phyloP scores from a whole-genome alignment of 2,329 filamentous ascomycete genomes.

The Aureobasidium uvarum region DNA sequence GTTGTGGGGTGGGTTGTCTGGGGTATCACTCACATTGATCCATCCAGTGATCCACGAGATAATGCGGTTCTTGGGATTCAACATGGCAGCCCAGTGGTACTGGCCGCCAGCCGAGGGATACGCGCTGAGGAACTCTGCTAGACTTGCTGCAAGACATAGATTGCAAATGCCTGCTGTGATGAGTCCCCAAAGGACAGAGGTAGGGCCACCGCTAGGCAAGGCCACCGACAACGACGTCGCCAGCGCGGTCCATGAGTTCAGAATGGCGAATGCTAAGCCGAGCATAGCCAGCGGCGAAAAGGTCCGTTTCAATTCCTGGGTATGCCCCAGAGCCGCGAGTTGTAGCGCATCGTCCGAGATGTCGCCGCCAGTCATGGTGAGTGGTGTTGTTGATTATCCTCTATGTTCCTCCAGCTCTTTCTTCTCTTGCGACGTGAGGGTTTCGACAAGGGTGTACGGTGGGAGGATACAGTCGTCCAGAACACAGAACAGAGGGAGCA shows the following conservation, averaged over 20 bases:
- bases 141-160: slow-evolving; percentile 64
- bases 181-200: slow-evolving; percentile 69
- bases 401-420: slow-evolving; percentile 4
- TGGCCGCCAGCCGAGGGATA: slow-evolving; percentile 51
- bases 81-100: slow-evolving; percentile 68
- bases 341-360: slow-evolving; percentile 48
- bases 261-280: slow-evolving; percentile 61
- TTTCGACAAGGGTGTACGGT: neutral
- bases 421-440: neutral
- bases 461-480: neutral
- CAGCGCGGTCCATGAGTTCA: slow-evolving; percentile 63
- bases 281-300: slow-evolving; percentile 61
- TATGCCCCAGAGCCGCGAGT: slow-evolving; percentile 57
- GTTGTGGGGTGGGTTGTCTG: neutral
- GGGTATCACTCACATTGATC: slow-evolving; percentile 52
- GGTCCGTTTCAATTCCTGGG: slow-evolving; percentile 58
- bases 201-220: slow-evolving; percentile 68
- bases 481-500: neutral
- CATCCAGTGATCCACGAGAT: slow-evolving; percentile 70
- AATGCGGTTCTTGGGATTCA: slow-evolving; percentile 61
- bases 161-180: slow-evolving; percentile 63
- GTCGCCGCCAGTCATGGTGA: slow-evolving; percentile 24
- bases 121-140: slow-evolving; percentile 64
- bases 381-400: neutral
- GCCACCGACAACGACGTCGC: slow-evolving; percentile 59